Conservation (phyloP, 495 filamentous ascomycete species). For the Xylaria venustula region DNA sequence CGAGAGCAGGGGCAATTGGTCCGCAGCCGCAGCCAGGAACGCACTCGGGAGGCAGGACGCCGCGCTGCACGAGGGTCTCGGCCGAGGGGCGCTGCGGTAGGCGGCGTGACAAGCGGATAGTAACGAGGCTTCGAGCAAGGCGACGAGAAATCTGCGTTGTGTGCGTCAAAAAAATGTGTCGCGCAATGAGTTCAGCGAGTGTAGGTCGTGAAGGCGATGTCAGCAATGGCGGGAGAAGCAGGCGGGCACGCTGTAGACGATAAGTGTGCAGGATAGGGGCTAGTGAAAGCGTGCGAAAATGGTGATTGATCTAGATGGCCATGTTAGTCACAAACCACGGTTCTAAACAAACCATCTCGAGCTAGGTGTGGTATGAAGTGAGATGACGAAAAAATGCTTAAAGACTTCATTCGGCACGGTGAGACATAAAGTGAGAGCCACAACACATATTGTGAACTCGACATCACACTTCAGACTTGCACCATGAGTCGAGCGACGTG, state of each 20-base stretch:
- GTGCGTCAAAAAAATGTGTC: slow-evolving; percentile 59
- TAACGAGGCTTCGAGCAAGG: slow-evolving; percentile 50
- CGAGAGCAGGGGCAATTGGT: slow-evolving; percentile 36
- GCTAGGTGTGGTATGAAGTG: not conserved
- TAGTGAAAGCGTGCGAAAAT: slow-evolving; percentile 51
- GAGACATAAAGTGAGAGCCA: not conserved
- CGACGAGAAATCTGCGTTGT: slow-evolving; percentile 53
- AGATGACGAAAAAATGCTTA: not conserved
- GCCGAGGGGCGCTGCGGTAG: slow-evolving; percentile 44
- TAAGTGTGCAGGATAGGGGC: slow-evolving; percentile 54
- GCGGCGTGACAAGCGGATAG: slow-evolving; percentile 45
- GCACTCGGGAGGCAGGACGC: slow-evolving; percentile 47
- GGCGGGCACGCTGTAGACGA: slow-evolving; percentile 52
- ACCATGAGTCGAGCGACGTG: not conserved
- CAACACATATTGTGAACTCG: not conserved
- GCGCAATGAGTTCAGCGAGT: slow-evolving; percentile 47
- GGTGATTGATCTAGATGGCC: slow-evolving; percentile 51
- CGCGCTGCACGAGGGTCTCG: slow-evolving; percentile 43
- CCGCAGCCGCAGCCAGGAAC: slow-evolving; percentile 30
- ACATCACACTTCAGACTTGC: not conserved
- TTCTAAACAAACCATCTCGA: not conserved
- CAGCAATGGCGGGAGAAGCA: slow-evolving; percentile 47
- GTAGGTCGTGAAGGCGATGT: slow-evolving; percentile 51
- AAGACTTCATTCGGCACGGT: not conserved
- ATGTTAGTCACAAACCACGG: slow-evolving; percentile 1